Evolutionary conservation across 148 eudicot genomes (phyloP), one percentile per base, ranked within the genome.

Genomic region (Rhododendron henanense): DNA sequence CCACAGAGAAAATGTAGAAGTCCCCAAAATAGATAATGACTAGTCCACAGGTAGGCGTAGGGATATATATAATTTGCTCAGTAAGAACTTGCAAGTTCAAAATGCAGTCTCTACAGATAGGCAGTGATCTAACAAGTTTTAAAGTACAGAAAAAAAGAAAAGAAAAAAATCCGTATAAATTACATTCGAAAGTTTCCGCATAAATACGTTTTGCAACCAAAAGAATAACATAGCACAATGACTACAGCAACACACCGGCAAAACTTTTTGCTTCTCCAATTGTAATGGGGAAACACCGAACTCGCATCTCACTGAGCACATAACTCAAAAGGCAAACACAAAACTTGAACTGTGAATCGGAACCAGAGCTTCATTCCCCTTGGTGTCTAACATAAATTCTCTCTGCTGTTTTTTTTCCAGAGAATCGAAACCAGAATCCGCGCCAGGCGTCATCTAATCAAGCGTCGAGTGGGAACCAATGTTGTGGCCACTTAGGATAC

Each of bases 341-440:
- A 86, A 78, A 87, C 84, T 59, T 33, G 69, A 87, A 73, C 53
- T 19, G 74, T 44, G 45, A 90, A 88, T 93, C 95, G 85, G 98
- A 93, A 93, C 98, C 98, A 88, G 88, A 84, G 98, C 97, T 94
- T 94, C 97, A 92, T 94, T 96, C 95, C 98, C 94, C 83, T 86
- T 84, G 71, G 75, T 78, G 16, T 83, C 45, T 31, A 28, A 83
- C 16, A 35, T 44, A 3, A 14, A 33, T 19, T 78, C 55, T 61
- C 78, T 63, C 73, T 18, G 5, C 63, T n/a, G 35, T 14, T 71
- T 33, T 39, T 39, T 33, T 33, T 71, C 41, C 77, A 78, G 85
- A 86, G 84, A 67, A 67, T 67, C 41, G 28, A n/a, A 77, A 83
- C 85, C 76, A 87, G 88, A 90, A 80, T 84, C 51, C 0, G 88